Evolutionary conservation across 2,329 filamentous ascomycete genomes (phyloP), one percentile per base, ranked within the genome.

Genomic region (Pestalotiopsis sp.): DNA sequence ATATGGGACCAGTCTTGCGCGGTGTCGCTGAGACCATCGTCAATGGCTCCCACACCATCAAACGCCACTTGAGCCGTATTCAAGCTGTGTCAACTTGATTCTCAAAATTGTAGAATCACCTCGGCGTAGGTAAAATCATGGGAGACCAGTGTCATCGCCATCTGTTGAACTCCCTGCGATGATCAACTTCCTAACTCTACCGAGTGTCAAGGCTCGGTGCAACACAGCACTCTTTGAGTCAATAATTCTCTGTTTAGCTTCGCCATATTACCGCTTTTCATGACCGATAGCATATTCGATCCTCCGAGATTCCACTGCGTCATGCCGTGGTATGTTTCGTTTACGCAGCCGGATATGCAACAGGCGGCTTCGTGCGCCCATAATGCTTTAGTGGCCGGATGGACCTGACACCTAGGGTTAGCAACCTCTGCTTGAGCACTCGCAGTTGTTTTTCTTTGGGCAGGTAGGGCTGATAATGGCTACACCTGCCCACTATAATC

Each of bases 241-340:
- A 36, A 36, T 9, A 36, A 36, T 36, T 36, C 31, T 36, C 31
- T 36, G 31, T 7, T 49, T 13, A n/a, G n/a, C 41, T 49, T 14
- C 41, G n/a, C 13, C 41, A 14, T 14, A 17, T n/a, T 49, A 13
- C 68, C 68, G 68, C 63, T 38, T 66, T 67, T 67, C 59, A 68
- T 60, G 52, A 69, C 57, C 41, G 4, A 14, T 11, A 31, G 14
- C 5, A 36, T 52, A 39, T 11, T 65, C 25, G n/a, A 52, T 17
- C 45, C 45, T 52, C 45, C 14, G 45, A 9, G 14, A 52, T 9
- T 9, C 45, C 45, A 52, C 14, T 52, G 45, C 17, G 17, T n/a
- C 45, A 52, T 52, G 45, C n/a, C 14, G 45, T 52, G 45, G 20
- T 7, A 52, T 52, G 31, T 52, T 9, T 52, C 20, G 45, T 17